These are phyloP conservation scores for Penicillium mononematosum DNA, from an alignment of 495 filamentous ascomycete genomes.

Conservation along the genomic window DNA sequence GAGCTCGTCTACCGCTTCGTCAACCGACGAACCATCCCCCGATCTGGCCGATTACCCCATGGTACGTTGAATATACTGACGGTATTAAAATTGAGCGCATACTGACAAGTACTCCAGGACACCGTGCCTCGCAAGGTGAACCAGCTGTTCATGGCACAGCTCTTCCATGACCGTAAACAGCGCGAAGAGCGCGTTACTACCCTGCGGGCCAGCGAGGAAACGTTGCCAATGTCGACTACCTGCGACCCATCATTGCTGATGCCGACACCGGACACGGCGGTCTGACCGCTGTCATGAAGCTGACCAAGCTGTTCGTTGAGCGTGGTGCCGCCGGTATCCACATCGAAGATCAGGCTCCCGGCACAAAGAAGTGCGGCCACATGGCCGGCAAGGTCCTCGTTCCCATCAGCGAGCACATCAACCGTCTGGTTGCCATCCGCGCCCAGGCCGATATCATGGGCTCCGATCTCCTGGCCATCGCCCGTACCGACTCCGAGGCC, in stretches of 20 bases:
- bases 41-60: constrained; percentile 99
- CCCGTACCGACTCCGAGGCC: constrained; percentile 95
- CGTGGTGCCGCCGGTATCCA: constrained; percentile 97
- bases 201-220: constrained; percentile 70
- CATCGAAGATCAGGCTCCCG: constrained; percentile 97
- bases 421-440: constrained; percentile 92
- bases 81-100: neutral
- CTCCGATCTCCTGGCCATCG: constrained; percentile 81
- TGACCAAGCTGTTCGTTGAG: constrained; percentile 96
- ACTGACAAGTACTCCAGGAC: constrained; percentile 55
- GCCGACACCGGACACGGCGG: constrained; percentile 97
- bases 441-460: constrained; percentile 99
- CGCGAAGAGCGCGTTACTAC: constrained; percentile 87
- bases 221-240: constrained; percentile 84
- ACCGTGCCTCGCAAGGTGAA: constrained; percentile 98
- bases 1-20: constrained; percentile 91
- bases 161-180: constrained; percentile 99
- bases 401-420: constrained; percentile 97
- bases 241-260: constrained; percentile 94
- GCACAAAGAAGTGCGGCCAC: constrained; percentile 99
- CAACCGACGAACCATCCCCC: constrained; percentile 91
- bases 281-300: constrained; percentile 97
- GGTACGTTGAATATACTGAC: constrained; percentile 48
- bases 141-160: constrained; percentile 95
- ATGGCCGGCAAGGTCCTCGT: constrained; percentile 99